Evolutionary conservation across 768 basidiomycete genomes (phyloP), one percentile per base, ranked within the genome.

Genomic region (Botryobasidium botryosum): DNA sequence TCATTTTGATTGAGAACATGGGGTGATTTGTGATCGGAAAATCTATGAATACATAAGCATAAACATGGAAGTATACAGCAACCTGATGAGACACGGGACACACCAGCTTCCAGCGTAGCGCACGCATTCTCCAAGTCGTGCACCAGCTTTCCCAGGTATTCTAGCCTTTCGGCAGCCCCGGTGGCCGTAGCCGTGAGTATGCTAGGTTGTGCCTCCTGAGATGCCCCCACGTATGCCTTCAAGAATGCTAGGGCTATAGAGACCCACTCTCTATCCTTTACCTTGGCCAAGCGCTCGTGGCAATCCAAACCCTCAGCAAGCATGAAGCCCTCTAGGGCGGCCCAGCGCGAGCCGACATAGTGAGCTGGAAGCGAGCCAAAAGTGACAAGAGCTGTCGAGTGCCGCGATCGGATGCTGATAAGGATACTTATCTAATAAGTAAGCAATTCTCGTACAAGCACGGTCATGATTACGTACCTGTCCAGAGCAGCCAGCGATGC

Each of bases 401-500:
- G 62, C 13, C 74, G 74, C 28, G 69, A 71, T 28, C 85, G 79
- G 58, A 79, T 70, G 5, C 87, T 90, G 40, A 29, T n/a, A 49
- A 37, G 45, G 20, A n/a, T 17, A 13, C 20, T 24, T 21, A 7
- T 18, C 21, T 44, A 45, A 37, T 35, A 24, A 28, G 35, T 29
- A 35, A 52, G 31, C 28, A 20, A 8, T 3, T n/a, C 1, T 36
- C 15, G 36, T 17, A 38, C 36, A 6, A 21, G 23, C 21, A 38
- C 4, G 15, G 26, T 33, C 25, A 29, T 36, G n/a, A 12, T 27
- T 24, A 63, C 87, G 51, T 64, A 96, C 92, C 79, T 60, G 51
- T 96, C 90, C 29, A 97, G 70, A 13, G 82, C 84, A 3, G 90
- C 92, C 13, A 96, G 66, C 53, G 72, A 78, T 2, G 83, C 85